phyloP scores from a whole-genome alignment of 2,329 filamentous ascomycete genomes.

The Colletotrichum cereale region DNA sequence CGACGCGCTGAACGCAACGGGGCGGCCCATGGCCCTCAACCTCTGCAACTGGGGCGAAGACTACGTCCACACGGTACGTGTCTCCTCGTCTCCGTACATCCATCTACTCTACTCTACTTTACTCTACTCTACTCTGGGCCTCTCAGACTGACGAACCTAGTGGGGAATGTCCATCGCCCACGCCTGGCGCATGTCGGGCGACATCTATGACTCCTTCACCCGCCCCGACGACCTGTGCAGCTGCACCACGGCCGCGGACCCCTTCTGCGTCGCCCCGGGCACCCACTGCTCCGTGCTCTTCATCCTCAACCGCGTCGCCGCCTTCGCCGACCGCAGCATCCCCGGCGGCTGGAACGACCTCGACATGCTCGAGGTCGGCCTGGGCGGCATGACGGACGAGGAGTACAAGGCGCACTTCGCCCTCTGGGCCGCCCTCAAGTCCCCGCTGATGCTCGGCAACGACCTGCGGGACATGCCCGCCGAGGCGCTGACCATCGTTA shows the following conservation, averaged over 20 bases:
- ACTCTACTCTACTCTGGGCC: background rate
- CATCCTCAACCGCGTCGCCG: conserved; percentile 45
- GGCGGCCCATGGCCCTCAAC: conserved; percentile 49
- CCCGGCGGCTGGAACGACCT: conserved; percentile 48
- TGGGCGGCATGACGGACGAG: conserved; percentile 50
- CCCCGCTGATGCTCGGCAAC: conserved; percentile 58
- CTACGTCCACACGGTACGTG: conserved; percentile 41
- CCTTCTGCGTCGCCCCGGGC: conserved; percentile 43
- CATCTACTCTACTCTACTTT: background rate
- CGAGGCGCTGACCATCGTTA: conserved; percentile 41
- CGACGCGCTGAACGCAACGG: conserved; percentile 49
- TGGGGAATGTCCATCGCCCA: conserved; percentile 49
- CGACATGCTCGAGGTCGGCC: conserved; percentile 58
- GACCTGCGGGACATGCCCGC: conserved; percentile 48
- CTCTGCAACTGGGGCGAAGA: conserved; percentile 53
- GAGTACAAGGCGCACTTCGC: conserved; percentile 60
- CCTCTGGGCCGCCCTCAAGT: conserved; percentile 61
- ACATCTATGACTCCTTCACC: conserved; percentile 51
- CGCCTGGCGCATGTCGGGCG: conserved; percentile 51
- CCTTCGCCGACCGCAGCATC: conserved; percentile 40
- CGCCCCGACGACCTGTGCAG: conserved; percentile 49
- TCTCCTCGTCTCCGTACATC: background rate
- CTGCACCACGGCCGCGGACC: conserved; percentile 46
- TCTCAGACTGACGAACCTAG: conserved; percentile 31
- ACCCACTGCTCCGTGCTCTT: conserved; percentile 46